Base-by-base conservation (phyloP, 2,329 filamentous ascomycete species). In the Paramyrothecium roridum region DNA sequence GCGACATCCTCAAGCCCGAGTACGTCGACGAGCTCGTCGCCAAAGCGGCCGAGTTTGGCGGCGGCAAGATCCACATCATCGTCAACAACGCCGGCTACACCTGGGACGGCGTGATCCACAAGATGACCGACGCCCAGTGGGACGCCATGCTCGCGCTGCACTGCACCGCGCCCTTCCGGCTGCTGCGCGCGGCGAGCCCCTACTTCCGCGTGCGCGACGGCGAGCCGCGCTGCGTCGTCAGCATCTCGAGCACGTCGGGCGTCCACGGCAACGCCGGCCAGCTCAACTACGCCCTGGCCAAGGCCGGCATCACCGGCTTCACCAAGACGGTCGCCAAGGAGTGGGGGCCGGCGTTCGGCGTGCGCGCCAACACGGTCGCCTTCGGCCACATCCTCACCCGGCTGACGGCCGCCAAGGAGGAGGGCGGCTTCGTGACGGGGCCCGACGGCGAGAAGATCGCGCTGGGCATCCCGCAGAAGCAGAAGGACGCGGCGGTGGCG, bases 11-110 rank as follows among this genome's bases (percentile, higher is more conserved):
- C 21, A 81, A 90, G 67, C 77, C 84, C 49, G 75, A 78, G 20
- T 93, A 95, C 72, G 81, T 93, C 67, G 80, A 84, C 57, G 76
- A 79, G 11, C 82, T 96, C n/a, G 85, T 96, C 23, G 79, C 86
- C 67, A 84, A 86, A 66, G 82, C 91, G 0, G 91, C 90, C 1
- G 87, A 87, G 50, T 96, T 96, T 67, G 92, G 92, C 56, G 78
- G 82, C 60, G 91, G 91, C 66, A 96, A 96, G 79, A 92, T 96
- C 59, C 89, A 96, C 72, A 89, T 95, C 69, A 88, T 96, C 55
- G 89, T 96, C 57, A 96, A 96, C 74, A 96, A 96, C 70, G 92
- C 91, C 1, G 91, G 91, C 46, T 96, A 91, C 74, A 96, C 92
- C 1, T 96, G 91, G 90, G 92, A 96, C 71, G 92, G 88, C 8